Evolutionary conservation across 345 rosid species (phyloP).

Genomic region (Citrus hindsii): DNA sequence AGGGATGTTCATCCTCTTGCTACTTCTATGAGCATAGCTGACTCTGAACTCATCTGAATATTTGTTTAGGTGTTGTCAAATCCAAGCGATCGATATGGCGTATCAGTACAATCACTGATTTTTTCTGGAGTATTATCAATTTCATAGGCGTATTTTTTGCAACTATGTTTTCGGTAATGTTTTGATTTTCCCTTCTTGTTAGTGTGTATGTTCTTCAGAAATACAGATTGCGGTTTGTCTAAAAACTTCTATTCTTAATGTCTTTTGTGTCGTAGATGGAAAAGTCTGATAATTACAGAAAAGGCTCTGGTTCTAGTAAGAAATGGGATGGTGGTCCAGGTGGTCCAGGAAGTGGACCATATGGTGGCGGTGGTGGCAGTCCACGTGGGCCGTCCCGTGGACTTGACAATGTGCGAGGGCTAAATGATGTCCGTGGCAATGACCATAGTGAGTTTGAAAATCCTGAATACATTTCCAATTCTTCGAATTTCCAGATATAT

Average conservation of each 20-base stretch:
- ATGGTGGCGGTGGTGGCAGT: conserved; percentile 50
- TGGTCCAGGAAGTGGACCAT: conserved; percentile 72
- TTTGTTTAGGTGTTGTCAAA: conserved; percentile 44
- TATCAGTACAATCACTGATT: conserved; percentile 56
- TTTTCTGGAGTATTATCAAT: conserved; percentile 67
- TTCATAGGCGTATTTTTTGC: conserved; percentile 57
- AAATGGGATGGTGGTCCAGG: conserved; percentile 87
- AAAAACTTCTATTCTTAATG: background rate
- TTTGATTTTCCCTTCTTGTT: background rate
- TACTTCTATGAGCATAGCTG: background rate
- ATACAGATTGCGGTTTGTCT: background rate
- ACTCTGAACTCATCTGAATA: background rate
- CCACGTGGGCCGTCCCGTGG: conserved; percentile 80
- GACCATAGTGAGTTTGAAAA: conserved; percentile 53
- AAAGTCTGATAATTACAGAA: conserved; percentile 67
- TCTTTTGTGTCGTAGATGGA: conserved; percentile 57
- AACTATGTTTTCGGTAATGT: conserved; percentile 69
- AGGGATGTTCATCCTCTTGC: background rate
- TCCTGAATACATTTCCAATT: background rate
- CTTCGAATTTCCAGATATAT: background rate
- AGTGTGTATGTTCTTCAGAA: background rate
- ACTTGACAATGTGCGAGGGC: conserved; percentile 69
- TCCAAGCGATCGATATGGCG: conserved; percentile 67
- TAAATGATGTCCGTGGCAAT: conserved; percentile 40
- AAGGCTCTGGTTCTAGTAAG: conserved; percentile 66